These are phyloP conservation scores for Canna indica DNA, from an alignment of 176 grass and related monocot genomes.

Conservation along the genomic window DNA sequence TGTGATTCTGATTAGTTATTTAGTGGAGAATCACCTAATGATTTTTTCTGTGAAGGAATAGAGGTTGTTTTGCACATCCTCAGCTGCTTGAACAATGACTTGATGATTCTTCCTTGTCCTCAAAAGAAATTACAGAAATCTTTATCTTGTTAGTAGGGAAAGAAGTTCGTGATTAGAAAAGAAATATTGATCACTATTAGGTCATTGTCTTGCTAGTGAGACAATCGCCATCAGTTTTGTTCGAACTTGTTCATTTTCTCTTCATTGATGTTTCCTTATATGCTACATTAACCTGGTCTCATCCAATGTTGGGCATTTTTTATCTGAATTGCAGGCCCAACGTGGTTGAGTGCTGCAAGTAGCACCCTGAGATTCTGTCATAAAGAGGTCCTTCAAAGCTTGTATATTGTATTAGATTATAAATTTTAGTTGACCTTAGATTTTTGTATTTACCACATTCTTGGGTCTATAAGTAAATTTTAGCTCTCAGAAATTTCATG, in stretches of 20 bases:
- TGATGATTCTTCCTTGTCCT: neutral
- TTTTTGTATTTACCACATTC: neutral
- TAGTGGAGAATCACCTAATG: neutral
- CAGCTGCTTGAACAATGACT: neutral
- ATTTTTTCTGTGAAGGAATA: neutral
- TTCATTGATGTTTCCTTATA: too few species aligned
- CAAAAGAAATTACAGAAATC: neutral
- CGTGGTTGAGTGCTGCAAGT: neutral
- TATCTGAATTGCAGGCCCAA: neutral
- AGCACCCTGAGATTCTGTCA: neutral
- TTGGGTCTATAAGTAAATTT: neutral
- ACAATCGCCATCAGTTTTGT: too few species aligned
- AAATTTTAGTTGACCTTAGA: neutral
- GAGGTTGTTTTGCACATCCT: neutral
- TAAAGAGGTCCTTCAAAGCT: neutral
- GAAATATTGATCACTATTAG: neutral
- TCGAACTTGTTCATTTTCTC: too few species aligned
- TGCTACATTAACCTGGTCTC: neutral
- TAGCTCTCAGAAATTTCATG: neutral
- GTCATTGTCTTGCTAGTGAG: too few species aligned
- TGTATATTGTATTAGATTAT: neutral
- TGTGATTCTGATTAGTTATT: slow-evolving; percentile 65
- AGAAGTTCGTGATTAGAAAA: neutral
- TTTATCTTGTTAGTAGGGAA: neutral
- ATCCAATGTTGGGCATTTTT: neutral